Evolutionary conservation across 2,329 filamentous ascomycete species (phyloP).

Genomic region (Tolypocladium tropicale): DNA sequence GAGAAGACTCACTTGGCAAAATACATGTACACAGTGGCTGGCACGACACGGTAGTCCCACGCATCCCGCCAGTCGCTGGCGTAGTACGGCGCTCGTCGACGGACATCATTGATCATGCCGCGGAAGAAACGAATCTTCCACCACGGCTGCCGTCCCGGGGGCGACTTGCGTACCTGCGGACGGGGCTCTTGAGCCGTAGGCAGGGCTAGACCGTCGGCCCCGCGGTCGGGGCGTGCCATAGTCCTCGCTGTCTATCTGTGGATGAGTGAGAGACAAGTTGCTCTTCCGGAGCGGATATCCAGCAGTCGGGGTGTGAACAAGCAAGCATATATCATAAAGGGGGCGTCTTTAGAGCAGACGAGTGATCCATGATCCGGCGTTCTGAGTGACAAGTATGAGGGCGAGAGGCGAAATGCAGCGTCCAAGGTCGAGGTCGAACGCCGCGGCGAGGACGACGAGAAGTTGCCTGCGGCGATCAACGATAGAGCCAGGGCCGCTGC

Average conservation of each 20-base stretch:
- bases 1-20: conserved; percentile 69
- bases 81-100: conserved; percentile 66
- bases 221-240: neutral
- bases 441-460: too few species aligned
- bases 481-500: neutral
- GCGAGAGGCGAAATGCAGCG: neutral
- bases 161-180: too few species aligned
- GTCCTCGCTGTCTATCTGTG: neutral
- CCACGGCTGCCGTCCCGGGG: conserved; percentile 46
- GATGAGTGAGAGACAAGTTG: neutral
- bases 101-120: conserved; percentile 71
- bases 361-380: neutral
- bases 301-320: too few species aligned
- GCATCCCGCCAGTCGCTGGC: conserved; percentile 76
- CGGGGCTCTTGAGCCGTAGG: neutral
- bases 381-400: neutral
- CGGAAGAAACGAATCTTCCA: conserved; percentile 67
- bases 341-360: too few species aligned
- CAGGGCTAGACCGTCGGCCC: neutral
- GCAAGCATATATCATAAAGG: too few species aligned
- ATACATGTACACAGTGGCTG: conserved; percentile 87
- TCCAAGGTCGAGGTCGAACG: too few species aligned
- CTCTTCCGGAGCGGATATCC: too few species aligned
- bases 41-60: conserved; percentile 83
- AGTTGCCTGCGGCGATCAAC: too few species aligned